These are phyloP conservation scores for Aquilaria sinensis DNA, from an alignment of 345 rosid species.

Conservation along the genomic window DNA sequence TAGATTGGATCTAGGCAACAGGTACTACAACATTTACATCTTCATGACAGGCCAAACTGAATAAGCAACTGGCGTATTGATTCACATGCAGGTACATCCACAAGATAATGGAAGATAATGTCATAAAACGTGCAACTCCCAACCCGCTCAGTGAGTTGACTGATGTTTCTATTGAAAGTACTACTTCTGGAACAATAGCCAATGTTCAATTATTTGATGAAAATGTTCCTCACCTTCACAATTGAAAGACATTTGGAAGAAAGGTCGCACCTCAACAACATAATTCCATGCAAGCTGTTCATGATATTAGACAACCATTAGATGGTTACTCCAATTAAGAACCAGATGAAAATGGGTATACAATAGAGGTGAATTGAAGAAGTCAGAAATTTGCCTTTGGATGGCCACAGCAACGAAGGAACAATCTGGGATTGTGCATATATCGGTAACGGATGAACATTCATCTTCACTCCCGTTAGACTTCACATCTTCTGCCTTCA, in stretches of 20 bases:
- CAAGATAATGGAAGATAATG: too few relatives aligned
- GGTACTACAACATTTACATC: neutral
- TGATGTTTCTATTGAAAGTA: too few relatives aligned
- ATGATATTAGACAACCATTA: conserved; percentile 6
- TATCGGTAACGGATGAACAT: conserved; percentile 49
- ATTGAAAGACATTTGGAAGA: conserved; percentile 45
- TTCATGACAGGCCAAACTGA: too few relatives aligned
- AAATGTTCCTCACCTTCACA: conserved; percentile 42
- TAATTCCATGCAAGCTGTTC: conserved; percentile 69
- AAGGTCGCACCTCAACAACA: conserved; percentile 55
- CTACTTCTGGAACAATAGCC: too few relatives aligned
- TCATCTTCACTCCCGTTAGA: conserved; percentile 35
- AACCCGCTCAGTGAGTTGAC: too few relatives aligned
- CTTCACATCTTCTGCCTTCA: conserved; percentile 50
- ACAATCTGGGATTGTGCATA: conserved; percentile 46
- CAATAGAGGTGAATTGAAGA: neutral
- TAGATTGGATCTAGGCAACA: neutral
- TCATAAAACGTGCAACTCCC: too few relatives aligned
- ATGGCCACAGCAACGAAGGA: conserved; percentile 60
- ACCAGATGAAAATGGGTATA: neutral
- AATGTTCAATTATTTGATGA: too few relatives aligned
- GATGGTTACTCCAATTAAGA: conserved; percentile 5
- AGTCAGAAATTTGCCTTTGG: conserved; percentile 49
- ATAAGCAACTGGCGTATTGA: too few relatives aligned
- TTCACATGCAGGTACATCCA: neutral